Evolutionary conservation across 257 asterid species (phyloP).

Genomic region (Gynochthodes officinalis): DNA sequence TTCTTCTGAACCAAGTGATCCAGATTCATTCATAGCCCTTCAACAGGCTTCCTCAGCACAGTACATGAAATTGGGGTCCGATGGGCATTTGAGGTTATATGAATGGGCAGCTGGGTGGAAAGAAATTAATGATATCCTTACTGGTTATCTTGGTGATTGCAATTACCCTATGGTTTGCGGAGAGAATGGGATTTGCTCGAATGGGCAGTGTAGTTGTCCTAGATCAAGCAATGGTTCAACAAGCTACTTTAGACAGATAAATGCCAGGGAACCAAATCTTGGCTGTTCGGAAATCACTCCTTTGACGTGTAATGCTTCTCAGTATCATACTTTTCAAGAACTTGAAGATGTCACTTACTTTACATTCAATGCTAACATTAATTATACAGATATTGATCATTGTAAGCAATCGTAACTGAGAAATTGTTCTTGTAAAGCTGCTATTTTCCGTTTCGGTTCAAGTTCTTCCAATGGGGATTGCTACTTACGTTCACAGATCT

Average conservation of each 20-base stretch:
- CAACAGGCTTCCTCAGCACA: constrained; percentile 30
- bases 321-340: constrained; percentile 30
- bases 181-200: constrained; percentile 34
- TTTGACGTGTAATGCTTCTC: constrained; percentile 24
- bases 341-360: constrained; percentile 34
- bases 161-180: constrained; percentile 48
- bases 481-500: constrained; percentile 35
- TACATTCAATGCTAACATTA: constrained; percentile 13
- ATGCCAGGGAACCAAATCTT: constrained; percentile 27
- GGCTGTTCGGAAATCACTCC: constrained; percentile 41
- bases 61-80: constrained; percentile 35
- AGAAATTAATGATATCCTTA: constrained; percentile 23
- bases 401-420: constrained; percentile 38
- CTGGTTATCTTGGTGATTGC: constrained; percentile 26
- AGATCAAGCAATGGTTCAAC: constrained; percentile 14
- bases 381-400: background rate
- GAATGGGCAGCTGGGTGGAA: constrained; percentile 35
- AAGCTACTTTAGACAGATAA: constrained; percentile 23
- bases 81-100: constrained; percentile 41
- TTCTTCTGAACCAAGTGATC: constrained; percentile 26
- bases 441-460: constrained; percentile 27
- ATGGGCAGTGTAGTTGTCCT: constrained; percentile 43
- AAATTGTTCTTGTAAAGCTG: constrained; percentile 50
- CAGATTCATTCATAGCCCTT: constrained; percentile 1
- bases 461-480: constrained; percentile 28